phyloP scores from a whole-genome alignment of 225 moss, liverwort and hornwort genomes.

The Straminergon stramineum region DNA sequence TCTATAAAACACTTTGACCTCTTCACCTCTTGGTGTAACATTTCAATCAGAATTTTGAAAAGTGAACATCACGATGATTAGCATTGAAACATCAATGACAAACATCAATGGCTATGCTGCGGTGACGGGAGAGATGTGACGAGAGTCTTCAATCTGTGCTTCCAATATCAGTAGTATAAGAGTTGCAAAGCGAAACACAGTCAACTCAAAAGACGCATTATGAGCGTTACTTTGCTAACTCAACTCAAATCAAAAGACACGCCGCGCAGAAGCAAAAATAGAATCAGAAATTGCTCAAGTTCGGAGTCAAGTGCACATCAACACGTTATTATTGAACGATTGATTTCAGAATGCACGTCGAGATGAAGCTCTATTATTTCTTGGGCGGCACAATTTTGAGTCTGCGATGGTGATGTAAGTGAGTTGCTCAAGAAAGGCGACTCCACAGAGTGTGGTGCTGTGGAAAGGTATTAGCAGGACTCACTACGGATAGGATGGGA shows the following conservation, averaged over 20 bases:
- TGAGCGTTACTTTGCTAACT: neutral
- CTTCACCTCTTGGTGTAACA: neutral
- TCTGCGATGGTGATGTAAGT: neutral
- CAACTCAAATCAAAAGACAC: neutral
- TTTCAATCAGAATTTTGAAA: neutral
- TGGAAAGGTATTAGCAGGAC: neutral
- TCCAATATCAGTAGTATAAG: neutral
- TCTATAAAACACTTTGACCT: neutral
- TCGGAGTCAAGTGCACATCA: neutral
- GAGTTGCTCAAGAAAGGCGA: slow-evolving; percentile 3
- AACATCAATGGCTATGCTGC: neutral
- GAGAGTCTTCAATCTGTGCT: neutral
- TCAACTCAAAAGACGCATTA: neutral
- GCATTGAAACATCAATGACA: neutral
- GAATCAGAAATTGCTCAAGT: neutral
- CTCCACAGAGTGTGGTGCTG: slow-evolving; percentile 20
- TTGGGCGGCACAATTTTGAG: neutral
- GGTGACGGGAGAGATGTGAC: neutral
- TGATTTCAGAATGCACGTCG: neutral
- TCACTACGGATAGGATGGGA: neutral
- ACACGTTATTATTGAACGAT: neutral
- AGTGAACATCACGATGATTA: neutral
- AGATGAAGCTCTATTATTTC: neutral
- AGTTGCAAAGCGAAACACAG: neutral
- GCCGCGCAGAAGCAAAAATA: neutral